Conservation (phyloP, 768 basidiomycete species). For the Hemileccinum impolitum region DNA sequence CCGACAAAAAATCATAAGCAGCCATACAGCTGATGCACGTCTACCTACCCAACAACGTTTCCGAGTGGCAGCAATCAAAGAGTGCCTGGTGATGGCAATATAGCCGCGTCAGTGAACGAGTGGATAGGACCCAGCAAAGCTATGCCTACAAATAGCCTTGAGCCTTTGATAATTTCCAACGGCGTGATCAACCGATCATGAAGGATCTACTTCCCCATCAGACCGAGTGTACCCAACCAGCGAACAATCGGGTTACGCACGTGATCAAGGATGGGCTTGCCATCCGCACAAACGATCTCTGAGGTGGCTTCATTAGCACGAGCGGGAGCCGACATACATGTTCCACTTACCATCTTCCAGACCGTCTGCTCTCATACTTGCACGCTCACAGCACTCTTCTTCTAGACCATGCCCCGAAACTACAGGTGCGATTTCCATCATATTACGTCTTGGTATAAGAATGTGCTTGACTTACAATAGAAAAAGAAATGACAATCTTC, state of each 20-base stretch:
- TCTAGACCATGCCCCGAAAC: slow-evolving; percentile 13
- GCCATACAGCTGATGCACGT: not conserved
- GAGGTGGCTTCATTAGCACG: not conserved
- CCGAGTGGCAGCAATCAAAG: not conserved
- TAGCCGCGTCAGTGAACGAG: not conserved
- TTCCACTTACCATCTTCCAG: slow-evolving; percentile 41
- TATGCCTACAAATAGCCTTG: not conserved
- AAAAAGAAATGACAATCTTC: slow-evolving; percentile 49
- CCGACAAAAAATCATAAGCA: too few species aligned
- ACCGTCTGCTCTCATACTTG: slow-evolving; percentile 40
- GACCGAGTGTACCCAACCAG: not conserved
- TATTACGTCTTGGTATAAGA: not conserved
- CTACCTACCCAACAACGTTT: not conserved
- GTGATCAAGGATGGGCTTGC: slow-evolving; percentile 9
- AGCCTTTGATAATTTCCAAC: slow-evolving; percentile 1
- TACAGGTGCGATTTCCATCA: not conserved
- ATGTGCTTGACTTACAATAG: slow-evolving; percentile 38
- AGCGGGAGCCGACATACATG: not conserved
- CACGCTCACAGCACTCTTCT: slow-evolving; percentile 18
- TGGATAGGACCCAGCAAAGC: not conserved
- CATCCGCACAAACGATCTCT: slow-evolving; percentile 5
- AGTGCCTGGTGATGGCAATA: not conserved
- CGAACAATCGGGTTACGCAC: not conserved
- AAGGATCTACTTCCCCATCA: not conserved
- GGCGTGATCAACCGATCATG: slow-evolving; percentile 4